A percentile compares a stretch with the other conserved stretches of the same genome.
Evolutionary conservation across 768 basidiomycete genomes (phyloP).

Genomic region (Lanmaoa rubissima): DNA sequence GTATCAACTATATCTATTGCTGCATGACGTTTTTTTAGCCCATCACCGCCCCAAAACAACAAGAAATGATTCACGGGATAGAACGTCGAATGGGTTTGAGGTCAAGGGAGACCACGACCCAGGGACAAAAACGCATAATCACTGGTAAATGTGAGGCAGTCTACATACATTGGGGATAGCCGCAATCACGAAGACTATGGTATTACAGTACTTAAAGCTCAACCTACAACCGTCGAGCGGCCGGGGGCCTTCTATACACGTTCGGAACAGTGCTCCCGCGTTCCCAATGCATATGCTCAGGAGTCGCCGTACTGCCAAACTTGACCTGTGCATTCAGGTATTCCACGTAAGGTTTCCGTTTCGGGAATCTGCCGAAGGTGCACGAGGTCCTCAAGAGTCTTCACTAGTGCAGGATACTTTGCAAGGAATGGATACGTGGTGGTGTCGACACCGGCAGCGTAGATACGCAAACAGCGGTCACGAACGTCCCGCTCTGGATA

Average conservation of each 20-base stretch:
- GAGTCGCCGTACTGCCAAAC: not conserved
- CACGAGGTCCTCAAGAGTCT: not conserved
- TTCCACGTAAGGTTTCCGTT: not conserved
- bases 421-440: slow-evolving; percentile 11
- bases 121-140: too few species aligned
- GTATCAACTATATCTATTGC: too few species aligned
- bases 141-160: too few species aligned
- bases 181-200: not conserved
- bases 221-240: too few species aligned
- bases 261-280: not conserved
- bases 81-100: too few species aligned
- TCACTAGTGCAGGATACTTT: not conserved
- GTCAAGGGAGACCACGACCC: too few species aligned
- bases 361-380: not conserved
- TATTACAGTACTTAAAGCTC: not conserved
- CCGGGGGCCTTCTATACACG: not conserved
- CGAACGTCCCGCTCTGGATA: not conserved
- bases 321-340: slow-evolving; percentile 6
- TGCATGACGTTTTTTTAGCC: too few species aligned
- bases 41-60: too few species aligned
- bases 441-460: slow-evolving; percentile 1
- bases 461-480: slow-evolving; percentile 14
- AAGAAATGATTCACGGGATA: too few species aligned
- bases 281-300: slow-evolving; percentile 11
- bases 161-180: too few species aligned